Percentiles rank a stretch among this genome's conserved stretches.
Evolutionary conservation across 2,329 filamentous ascomycete species (phyloP).

Genomic region (Aspergillus novofumigatus): DNA sequence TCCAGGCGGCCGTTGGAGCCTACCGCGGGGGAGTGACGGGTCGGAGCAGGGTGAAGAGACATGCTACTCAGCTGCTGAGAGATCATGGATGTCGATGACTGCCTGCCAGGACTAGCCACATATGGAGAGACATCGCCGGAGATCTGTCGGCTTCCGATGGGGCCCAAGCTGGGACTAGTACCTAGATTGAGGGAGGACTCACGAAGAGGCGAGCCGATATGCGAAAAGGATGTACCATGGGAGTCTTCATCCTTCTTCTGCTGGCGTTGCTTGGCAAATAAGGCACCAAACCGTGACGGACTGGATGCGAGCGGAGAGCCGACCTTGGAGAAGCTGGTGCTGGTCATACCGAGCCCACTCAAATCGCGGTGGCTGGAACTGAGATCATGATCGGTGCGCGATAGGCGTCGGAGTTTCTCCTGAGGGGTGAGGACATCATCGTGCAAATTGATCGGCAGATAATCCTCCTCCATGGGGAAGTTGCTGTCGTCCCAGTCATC

Average conservation of each 20-base stretch:
- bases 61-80: conserved; percentile 52
- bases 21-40: conserved; percentile 32
- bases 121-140: conserved; percentile 49
- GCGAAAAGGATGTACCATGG: conserved; percentile 50
- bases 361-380: conserved; percentile 46
- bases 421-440: conserved; percentile 61
- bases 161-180: conserved; percentile 49
- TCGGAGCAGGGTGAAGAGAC: conserved; percentile 41
- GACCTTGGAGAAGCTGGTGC: conserved; percentile 46
- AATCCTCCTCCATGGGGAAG: conserved; percentile 85
- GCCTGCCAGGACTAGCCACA: conserved; percentile 53
- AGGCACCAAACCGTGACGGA: conserved; percentile 58
- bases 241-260: conserved; percentile 47
- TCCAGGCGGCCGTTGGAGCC: conserved; percentile 36
- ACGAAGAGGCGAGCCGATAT: conserved; percentile 63
- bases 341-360: conserved; percentile 48
- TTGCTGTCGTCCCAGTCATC: conserved; percentile 58
- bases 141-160: conserved; percentile 45
- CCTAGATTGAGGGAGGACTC: conserved; percentile 53
- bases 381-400: conserved; percentile 53
- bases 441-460: conserved; percentile 67
- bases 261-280: conserved; percentile 52
- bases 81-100: conserved; percentile 58
- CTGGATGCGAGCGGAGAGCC: conserved; percentile 56
- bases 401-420: conserved; percentile 57